Evolutionary conservation across 345 rosid species (phyloP), one percentile per base, ranked within the genome.

Genomic region (Tarenaya hassleriana): DNA sequence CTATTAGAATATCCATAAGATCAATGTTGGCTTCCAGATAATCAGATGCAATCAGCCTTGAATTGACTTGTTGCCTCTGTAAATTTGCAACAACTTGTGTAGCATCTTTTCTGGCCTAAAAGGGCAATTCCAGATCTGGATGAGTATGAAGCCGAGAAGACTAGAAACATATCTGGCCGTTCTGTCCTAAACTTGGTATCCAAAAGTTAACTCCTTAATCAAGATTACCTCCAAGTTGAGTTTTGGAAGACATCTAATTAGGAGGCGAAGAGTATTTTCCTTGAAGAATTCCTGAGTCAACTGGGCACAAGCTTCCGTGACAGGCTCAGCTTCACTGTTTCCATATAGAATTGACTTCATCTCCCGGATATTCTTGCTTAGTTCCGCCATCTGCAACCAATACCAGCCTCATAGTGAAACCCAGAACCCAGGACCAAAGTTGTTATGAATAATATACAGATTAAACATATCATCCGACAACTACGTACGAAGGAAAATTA

Each of bases 51-150:
- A 92, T 87, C 66, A 88, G 60, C 20, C 86, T 73, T 5, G 74
- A 81, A 0, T 78, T 69, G 58, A 92, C 95, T 76, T 83, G 98
- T 27, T 88, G 98, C 58, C 95, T 73, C 71, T 88, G 98, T 42
- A 92, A 60, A 71, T 88, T 92, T 41, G 98, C 98, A 11, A 88
- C 90, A 57, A 92, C 81, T 75, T 88, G 95, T 3, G 98, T 92
- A 10, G 88, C 94, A 71, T 92, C 98, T 79, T 88, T 92, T 14
- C 94, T 72, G 0, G 98, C 72, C 94, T 84, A 78, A 69, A 73
- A 52, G 61, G 47, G 16, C 17, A 16, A 15, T 54, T 40, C 9
- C 33, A 10, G 17, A 9, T 38, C 63, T 54, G 16, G 40, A 46
- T 43, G 66, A 45, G 55, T 37, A 35, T 24, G 3, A 24, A 2